These are phyloP conservation scores for Stevia rebaudiana DNA, from an alignment of 140 eudicot species.

Conservation along the genomic window DNA sequence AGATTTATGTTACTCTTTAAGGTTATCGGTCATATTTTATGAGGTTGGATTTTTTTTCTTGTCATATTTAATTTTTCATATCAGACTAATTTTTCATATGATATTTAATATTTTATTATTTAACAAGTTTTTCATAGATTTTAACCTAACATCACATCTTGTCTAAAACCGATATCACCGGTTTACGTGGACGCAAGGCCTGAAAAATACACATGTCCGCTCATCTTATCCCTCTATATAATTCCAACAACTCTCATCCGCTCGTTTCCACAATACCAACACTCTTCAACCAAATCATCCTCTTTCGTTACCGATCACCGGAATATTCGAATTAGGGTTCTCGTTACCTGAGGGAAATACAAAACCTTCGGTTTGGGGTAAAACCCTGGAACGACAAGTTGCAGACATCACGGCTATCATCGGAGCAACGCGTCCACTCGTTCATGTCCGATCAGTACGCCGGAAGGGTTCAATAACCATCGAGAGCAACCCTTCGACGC, in stretches of 20 bases:
- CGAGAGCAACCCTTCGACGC: slow-evolving; percentile 73
- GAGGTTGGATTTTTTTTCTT: too few species aligned
- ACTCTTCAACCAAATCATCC: neutral
- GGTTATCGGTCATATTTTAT: too few species aligned
- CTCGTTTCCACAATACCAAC: neutral
- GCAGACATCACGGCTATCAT: slow-evolving; percentile 91
- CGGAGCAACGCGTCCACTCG: slow-evolving; percentile 43
- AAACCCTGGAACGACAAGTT: slow-evolving; percentile 56
- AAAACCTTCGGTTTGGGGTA: slow-evolving; percentile 35
- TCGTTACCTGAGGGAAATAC: neutral
- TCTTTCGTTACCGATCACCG: neutral
- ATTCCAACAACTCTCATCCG: neutral
- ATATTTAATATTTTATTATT: too few species aligned
- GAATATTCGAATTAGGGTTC: slow-evolving; percentile 1
- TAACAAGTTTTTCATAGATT: too few species aligned
- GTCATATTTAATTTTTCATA: too few species aligned
- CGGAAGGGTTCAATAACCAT: slow-evolving; percentile 45
- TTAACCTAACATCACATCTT: too few species aligned
- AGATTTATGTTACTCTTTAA: too few species aligned
- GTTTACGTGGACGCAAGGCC: too few species aligned
- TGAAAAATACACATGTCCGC: neutral
- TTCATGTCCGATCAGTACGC: slow-evolving; percentile 60
- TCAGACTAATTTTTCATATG: too few species aligned
- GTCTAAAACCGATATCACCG: too few species aligned
- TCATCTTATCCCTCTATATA: slow-evolving; percentile 4